Base-by-base conservation (phyloP, 2,329 filamentous ascomycete genomes). In the Fusarium sp. region DNA sequence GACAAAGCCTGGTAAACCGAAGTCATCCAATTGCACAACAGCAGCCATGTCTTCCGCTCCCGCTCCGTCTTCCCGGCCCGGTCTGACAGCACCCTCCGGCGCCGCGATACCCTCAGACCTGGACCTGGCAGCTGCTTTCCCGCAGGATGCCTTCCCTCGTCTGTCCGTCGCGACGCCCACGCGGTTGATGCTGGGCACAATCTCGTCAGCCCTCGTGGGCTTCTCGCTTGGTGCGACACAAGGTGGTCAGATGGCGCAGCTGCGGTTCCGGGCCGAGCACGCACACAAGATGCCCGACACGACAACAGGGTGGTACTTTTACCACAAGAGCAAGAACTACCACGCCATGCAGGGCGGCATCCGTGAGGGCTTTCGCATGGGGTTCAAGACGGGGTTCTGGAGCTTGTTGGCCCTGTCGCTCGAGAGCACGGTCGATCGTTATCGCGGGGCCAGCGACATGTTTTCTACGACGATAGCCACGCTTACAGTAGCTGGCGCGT, bases 281-380 rank as follows among this genome's bases (percentile, higher is more conserved):
- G 94, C 96, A 2, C 96, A 99, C 84, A 92, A 95, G 71, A 89
- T 98, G 67, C 96, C 96, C 21, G 90, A 88, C 6, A 90, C 90
- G 2, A 90, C 93, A 26, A 89, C 90, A 4, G 95, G 94, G 19
- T 99, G 96, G 96, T 99, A 95, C 78, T 88, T 98, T n/a, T 99
- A 99, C 80, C 95, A 98, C 84, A 98, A 98, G 82, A 93, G 90
- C 78, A 98, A 98, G 81, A 98, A 97, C 81, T 98, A 99, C 82
- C 89, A 93, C 75, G 87, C 91, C 53, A 90, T 93, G 74, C 86
- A 91, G 23, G 92, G 91, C 8, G 95, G 92, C 1, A 83, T 97
- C 19, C 88, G 88, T 54, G 93, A 97, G 75, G 96, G 93, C 0
- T 74, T 93, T 51, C 89, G 87, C 70, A 93, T 96, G 85, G 94